Evolutionary conservation across 2,329 filamentous ascomycete genomes (phyloP).

Genomic region (Alternaria arbusti): DNA sequence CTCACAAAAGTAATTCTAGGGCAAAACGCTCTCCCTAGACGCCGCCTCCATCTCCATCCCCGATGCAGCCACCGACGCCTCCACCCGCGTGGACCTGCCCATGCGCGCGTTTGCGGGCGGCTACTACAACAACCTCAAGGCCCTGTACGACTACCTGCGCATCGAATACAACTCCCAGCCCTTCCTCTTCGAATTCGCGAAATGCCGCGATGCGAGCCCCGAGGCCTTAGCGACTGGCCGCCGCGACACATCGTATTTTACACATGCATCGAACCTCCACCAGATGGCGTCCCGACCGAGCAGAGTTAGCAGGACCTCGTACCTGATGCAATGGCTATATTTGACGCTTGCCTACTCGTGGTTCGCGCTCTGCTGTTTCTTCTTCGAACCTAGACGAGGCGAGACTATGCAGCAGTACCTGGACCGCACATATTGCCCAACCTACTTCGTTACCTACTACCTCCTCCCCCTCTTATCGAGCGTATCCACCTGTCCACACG

Average conservation of each 20-base stretch:
- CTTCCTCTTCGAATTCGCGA: constrained; percentile 62
- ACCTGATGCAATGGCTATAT: constrained; percentile 55
- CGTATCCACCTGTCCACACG: constrained; percentile 63
- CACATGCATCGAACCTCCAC: constrained; percentile 63
- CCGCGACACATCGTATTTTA: constrained; percentile 52
- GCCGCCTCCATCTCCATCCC: constrained; percentile 52
- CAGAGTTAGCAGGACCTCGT: constrained; percentile 43
- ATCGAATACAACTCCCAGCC: constrained; percentile 58
- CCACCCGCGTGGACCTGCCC: constrained; percentile 55
- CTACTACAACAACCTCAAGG: constrained; percentile 63
- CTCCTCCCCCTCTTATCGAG: constrained; percentile 62
- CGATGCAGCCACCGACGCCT: constrained; percentile 27
- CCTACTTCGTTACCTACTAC: constrained; percentile 57
- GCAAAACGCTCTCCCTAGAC: constrained; percentile 53
- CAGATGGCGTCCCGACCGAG: constrained; percentile 54
- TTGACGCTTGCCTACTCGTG: constrained; percentile 59
- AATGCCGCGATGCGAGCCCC: constrained; percentile 10
- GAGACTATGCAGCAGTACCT: constrained; percentile 61
- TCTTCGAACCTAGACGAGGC: constrained; percentile 48
- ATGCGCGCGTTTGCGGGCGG: constrained; percentile 60
- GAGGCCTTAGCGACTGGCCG: background rate
- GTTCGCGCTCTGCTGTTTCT: constrained; percentile 62
- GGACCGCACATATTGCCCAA: constrained; percentile 57
- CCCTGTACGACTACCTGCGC: constrained; percentile 63
- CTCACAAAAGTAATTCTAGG: constrained; percentile 36